These are phyloP conservation scores for Colletotrichum noveboracense DNA, from an alignment of 2,329 filamentous ascomycete species.

Conservation along the genomic window DNA sequence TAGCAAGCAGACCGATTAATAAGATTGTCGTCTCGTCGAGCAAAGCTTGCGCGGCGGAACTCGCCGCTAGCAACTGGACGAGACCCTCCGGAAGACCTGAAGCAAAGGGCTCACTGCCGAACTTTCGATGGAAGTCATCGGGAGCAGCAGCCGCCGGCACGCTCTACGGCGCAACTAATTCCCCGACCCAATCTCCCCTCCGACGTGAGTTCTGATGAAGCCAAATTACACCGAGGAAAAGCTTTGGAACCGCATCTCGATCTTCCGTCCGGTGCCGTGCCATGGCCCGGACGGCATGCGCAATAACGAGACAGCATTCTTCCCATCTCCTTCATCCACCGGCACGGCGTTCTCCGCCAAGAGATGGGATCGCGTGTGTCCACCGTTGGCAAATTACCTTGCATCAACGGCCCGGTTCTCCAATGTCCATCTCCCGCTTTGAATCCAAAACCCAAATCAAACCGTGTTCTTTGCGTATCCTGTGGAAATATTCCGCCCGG, in stretches of 20 bases:
- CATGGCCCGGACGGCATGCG: not conserved
- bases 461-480: not conserved
- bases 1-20: not conserved
- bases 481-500: not conserved
- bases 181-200: not conserved
- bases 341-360: not conserved
- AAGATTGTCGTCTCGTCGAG: not conserved
- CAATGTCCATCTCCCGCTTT: not conserved
- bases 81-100: not conserved
- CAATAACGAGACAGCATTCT: not conserved
- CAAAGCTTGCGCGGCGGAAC: not conserved
- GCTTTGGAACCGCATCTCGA: not conserved
- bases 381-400: not conserved
- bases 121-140: not conserved
- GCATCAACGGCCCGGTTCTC: not conserved
- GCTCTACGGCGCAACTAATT: not conserved
- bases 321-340: not conserved
- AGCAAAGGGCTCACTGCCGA: not conserved
- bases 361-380: not conserved
- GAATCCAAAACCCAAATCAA: not conserved
- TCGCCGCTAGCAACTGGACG: not conserved
- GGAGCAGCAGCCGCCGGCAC: not conserved
- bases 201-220: not conserved
- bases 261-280: not conserved
- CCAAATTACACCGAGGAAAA: not conserved